These are phyloP conservation scores for Taxillus chinensis DNA, from an alignment of 164 flowering plant species.

Conservation along the genomic window DNA sequence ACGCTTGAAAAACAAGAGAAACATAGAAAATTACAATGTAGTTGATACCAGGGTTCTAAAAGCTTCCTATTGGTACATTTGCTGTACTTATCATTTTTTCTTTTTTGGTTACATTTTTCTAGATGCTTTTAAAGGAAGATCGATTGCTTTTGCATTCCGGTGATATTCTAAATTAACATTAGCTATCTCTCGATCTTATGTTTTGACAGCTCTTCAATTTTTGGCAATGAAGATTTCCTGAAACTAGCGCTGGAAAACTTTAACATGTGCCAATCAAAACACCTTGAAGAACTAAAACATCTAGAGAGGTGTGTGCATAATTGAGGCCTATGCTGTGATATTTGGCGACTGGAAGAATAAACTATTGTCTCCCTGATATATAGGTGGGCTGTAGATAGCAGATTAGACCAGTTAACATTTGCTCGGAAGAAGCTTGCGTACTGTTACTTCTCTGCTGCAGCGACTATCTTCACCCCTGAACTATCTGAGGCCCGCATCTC, in stretches of 20 bases:
- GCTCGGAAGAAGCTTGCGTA: slow-evolving; percentile 70
- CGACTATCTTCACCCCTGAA: slow-evolving; percentile 41
- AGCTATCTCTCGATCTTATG: neutral
- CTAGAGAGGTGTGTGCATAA: slow-evolving; percentile 37
- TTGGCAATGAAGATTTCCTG: slow-evolving; percentile 27
- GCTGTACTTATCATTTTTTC: neutral
- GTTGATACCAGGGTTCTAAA: slow-evolving; percentile 26
- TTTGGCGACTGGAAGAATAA: too few species aligned
- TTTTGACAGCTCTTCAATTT: slow-evolving; percentile 29
- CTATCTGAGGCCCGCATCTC: slow-evolving; percentile 59
- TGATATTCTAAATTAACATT: neutral
- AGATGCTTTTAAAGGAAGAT: neutral
- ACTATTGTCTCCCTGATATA: neutral
- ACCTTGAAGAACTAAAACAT: slow-evolving; percentile 35
- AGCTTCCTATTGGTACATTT: slow-evolving; percentile 34
- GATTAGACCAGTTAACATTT: slow-evolving; percentile 68
- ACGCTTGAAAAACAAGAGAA: slow-evolving; percentile 42
- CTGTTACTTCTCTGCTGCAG: slow-evolving; percentile 68
- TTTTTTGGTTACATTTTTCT: neutral
- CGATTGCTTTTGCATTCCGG: neutral
- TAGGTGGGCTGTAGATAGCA: slow-evolving; percentile 72
- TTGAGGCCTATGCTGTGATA: neutral
- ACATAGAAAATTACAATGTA: slow-evolving; percentile 29
- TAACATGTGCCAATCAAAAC: slow-evolving; percentile 38
- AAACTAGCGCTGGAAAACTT: slow-evolving; percentile 49